Percentiles rank a stretch among this genome's conserved stretches.
Evolutionary conservation across 148 eudicot species (phyloP).

Genomic region (Beta vulgaris): DNA sequence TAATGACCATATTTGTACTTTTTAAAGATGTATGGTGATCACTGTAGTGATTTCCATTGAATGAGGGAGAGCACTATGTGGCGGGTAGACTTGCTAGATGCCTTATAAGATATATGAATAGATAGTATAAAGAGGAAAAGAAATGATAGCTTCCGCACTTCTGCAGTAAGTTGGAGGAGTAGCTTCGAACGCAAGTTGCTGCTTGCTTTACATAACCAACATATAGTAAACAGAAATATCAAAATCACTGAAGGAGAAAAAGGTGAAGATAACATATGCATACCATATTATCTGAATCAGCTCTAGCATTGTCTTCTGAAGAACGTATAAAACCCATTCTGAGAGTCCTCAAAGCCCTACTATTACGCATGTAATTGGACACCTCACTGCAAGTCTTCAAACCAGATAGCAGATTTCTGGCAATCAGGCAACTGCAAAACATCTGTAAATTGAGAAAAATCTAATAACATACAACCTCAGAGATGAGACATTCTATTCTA

Average conservation of each 20-base stretch:
- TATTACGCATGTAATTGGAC: conserved; percentile 56
- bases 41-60: too few species aligned
- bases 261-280: conserved; percentile 14
- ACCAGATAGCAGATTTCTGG: conserved; percentile 79
- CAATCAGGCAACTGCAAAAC: conserved; percentile 83
- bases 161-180: neutral
- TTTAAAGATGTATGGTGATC: too few species aligned
- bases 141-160: too few species aligned
- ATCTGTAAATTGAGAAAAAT: conserved; percentile 7
- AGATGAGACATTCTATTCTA: neutral
- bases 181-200: neutral
- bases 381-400: conserved; percentile 88
- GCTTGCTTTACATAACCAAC: conserved; percentile 3
- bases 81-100: too few species aligned
- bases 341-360: conserved; percentile 39
- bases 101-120: too few species aligned
- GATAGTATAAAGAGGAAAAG: too few species aligned
- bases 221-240: neutral
- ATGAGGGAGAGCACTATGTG: too few species aligned
- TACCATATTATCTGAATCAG: conserved; percentile 49
- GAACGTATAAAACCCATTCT: conserved; percentile 34
- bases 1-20: too few species aligned
- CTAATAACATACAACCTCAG: neutral
- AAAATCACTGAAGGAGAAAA: neutral
- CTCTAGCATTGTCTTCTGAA: conserved; percentile 46